Base-by-base conservation (phyloP, 140 eudicot genomes). In the Oenanthe javanica region DNA sequence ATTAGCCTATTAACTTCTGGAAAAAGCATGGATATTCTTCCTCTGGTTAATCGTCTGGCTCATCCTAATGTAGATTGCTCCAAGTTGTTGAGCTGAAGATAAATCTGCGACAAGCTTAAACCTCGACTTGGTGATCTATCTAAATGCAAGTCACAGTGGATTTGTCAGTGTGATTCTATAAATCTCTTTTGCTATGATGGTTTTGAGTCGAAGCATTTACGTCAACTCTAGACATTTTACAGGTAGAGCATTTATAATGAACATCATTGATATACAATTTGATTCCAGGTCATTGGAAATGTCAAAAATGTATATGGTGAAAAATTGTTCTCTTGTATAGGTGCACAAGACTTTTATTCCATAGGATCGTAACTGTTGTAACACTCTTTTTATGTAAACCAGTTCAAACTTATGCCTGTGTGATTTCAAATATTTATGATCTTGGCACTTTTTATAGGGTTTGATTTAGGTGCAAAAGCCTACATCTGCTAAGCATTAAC, bases 41-140 rank as follows among this genome's bases (percentile, higher is more conserved):
- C 46, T 64, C 75, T 71, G 71, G n/a, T 77, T 52, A 77, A 43
- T 69, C 43, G 46, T 43, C 43, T 48, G 47, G 80, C 76, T 81
- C 82, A 70, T 67, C 45, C 9, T 75, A 84, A 79, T 79, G 84
- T 86, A 77, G 85, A 82, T 84, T 77, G 25, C 18, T 7, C 61
- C 79, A 87, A 79, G 90, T 78, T 84, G 67, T 38, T 80, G 84
- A 83, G 40, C 76, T 50, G 57, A 63, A 81, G 81, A 80, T 74
- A 76, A 57, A 31, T 31, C 70, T 49, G 82, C 70, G 73, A 77
- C 78, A 25, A 77, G 76, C 77, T 81, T 71, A 27, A 76, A 74
- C 64, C 25, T 52, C 72, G 23, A 77, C 23, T 72, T 80, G 36
- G 74, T 31, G 25, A 55, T 55, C 64, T 55, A 18, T 19, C 64